Base-by-base conservation (phyloP, 768 basidiomycete species). In the Pleurotus citrinopileatus region DNA sequence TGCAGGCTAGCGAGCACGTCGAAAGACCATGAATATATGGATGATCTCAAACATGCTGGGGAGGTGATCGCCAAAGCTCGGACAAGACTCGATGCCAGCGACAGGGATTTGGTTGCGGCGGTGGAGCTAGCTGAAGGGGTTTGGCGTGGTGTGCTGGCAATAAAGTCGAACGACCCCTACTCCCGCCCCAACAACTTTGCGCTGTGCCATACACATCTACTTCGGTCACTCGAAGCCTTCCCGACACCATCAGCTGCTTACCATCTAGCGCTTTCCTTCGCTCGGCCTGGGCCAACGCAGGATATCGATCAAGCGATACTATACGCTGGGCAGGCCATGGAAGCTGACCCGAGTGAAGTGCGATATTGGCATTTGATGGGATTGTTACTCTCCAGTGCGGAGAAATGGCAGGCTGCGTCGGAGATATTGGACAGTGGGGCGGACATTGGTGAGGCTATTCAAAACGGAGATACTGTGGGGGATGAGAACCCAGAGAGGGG, bases 311-410 rank as follows among this genome's bases (percentile, higher is more conserved):
- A 76, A 25, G 91, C 94, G 0, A 78, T 89, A 5, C 68, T 77
- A 12, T 73, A 83, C 47, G 89, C 91, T 0, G 83, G 86, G 4
- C 62, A 73, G 3, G 89, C 94, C 1, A 83, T 96, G 2, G 89
- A 94, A 65, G 74, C 77, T 4, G 82, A 87, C 26, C 73, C 86
- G 0, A 65, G 62, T 36, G 78, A 80, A 53, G 70, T 90, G 22
- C 79, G 91, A 37, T 87, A 89, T 51, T 98, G 94, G 95, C 96
- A 98, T 68, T 79, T 98, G 13, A 77, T 98, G 0, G 93, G 89
- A 0, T 71, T 98, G 3, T 67, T 96, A 9, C 75, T 95, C n/a
- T 84, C 85, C 0, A 86, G 89, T 7, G 73, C 76, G 25, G 91
- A 88, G 57, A 85, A 93, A 59, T 92, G 91, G 90, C 70, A 69